Conservation (phyloP, 148 eudicot species). For the Chenopodium berlandieri region DNA sequence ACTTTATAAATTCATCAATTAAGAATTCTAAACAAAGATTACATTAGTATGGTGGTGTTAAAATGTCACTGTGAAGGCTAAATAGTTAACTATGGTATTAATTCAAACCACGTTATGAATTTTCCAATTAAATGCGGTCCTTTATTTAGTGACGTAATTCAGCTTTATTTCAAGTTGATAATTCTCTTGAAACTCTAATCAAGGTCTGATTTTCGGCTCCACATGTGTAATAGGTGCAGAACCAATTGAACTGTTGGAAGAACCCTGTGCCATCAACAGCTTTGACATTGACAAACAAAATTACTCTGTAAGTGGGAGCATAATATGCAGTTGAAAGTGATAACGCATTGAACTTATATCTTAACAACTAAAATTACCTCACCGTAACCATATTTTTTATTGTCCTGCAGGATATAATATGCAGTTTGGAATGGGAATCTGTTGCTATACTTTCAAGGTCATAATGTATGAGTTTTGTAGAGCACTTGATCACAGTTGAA, state of each 20-base stretch:
- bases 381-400: neutral
- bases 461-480: slow-evolving; percentile 20
- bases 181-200: neutral
- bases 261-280: slow-evolving; percentile 82
- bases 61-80: neutral
- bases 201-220: neutral
- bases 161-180: neutral
- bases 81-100: neutral
- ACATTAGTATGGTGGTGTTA: neutral
- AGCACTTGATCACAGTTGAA: slow-evolving; percentile 1
- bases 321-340: neutral
- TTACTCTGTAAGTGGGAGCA: slow-evolving; percentile 50
- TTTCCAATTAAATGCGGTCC: neutral
- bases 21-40: neutral
- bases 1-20: neutral
- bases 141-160: neutral
- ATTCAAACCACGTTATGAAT: neutral
- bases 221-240: slow-evolving; percentile 46
- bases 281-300: slow-evolving; percentile 76
- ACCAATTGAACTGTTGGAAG: slow-evolving; percentile 69
- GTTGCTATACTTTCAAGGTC: slow-evolving; percentile 65
- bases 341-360: too few species aligned
- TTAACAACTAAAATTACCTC: neutral
- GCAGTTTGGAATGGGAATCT: slow-evolving; percentile 94
- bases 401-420: slow-evolving; percentile 64